Base-by-base conservation (phyloP, 2,329 filamentous ascomycete genomes). In the Xylaria sp. region DNA sequence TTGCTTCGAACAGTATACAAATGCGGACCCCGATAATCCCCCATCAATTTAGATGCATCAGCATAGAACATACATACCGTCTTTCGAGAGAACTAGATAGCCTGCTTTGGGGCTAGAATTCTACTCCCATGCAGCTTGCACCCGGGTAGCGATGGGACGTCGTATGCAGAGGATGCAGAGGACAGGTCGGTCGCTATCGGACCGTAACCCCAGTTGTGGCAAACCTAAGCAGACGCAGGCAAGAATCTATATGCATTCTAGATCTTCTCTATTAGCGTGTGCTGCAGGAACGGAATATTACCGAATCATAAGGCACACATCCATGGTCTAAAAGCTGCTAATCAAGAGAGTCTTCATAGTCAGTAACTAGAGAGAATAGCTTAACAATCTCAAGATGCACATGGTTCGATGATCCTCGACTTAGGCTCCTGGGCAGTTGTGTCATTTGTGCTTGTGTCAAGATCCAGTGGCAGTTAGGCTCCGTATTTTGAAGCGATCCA, bases 221-320 rank as follows among this genome's bases (percentile, higher is more conserved):
- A 20, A 18, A 15, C 18, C 18, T 51, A 13, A 13, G 7, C n/a
- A 52, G 36, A 12, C 33, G 15, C n/a, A 54, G 25, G 18, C 28
- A 33, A 33, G 10, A 58, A n/a, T 20, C 12, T 6, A 15, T 58
- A 43, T 43, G 36, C 13, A 43, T 28, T 28, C 20, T 28, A 36
- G 9, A 25, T 20, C n/a, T 55, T 48, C 55, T 49, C 49, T 41
- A 18, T 36, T 36, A 10, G 33, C 9, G n/a, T 33, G n/a, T 56
- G 10, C 52, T 58, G 28, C 54, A 49, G 20, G 55, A 58, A 58
- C 62, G 18, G 31, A 31, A 10, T 13, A 58, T 41, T n/a, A n/a
- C 8, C 31, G 25, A 7, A 25, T 13, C 43, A 18, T 28, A 25
- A n/a, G n/a, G 52, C 36, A 15, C 13, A n/a, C 46, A 58, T 8